A percentile compares a stretch with the other conserved stretches of the same genome.
Evolutionary conservation across 2,329 filamentous ascomycete genomes (phyloP).

Genomic region (Stemphylium beticola): DNA sequence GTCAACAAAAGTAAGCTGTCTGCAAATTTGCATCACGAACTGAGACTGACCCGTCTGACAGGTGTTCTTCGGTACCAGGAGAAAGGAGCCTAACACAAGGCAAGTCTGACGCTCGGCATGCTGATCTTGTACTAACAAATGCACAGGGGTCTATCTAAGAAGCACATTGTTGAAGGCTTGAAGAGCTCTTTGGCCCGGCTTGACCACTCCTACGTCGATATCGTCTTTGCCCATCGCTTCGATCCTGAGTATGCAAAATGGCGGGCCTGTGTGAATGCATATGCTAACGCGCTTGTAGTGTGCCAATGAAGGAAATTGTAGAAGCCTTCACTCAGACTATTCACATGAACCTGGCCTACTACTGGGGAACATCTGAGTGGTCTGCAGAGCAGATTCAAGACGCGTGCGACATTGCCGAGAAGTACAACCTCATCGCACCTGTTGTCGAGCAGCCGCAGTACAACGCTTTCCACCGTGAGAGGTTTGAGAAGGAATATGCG

Average conservation of each 20-base stretch:
- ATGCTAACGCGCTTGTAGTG: constrained; percentile 41
- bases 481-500: constrained; percentile 67
- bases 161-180: constrained; percentile 64
- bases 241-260: constrained; percentile 53
- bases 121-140: neutral
- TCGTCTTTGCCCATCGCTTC: constrained; percentile 67
- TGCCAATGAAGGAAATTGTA: constrained; percentile 69
- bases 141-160: constrained; percentile 52
- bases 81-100: constrained; percentile 63
- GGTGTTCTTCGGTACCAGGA: constrained; percentile 62
- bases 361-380: constrained; percentile 64
- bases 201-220: constrained; percentile 69
- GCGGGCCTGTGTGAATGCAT: too few species aligned
- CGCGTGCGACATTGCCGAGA: constrained; percentile 65
- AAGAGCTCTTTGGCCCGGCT: constrained; percentile 65
- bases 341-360: constrained; percentile 63
- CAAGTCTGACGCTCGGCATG: neutral
- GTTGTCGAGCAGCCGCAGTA: constrained; percentile 64
- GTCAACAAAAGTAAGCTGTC: constrained; percentile 27
- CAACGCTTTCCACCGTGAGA: constrained; percentile 66
- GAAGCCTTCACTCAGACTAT: constrained; percentile 60
- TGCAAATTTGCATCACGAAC: neutral
- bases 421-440: constrained; percentile 66
- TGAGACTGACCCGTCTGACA: constrained; percentile 29
- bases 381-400: constrained; percentile 64